Evolutionary conservation across 1,139 yeast species (phyloP).

Genomic region (Komagataea norvegica): DNA sequence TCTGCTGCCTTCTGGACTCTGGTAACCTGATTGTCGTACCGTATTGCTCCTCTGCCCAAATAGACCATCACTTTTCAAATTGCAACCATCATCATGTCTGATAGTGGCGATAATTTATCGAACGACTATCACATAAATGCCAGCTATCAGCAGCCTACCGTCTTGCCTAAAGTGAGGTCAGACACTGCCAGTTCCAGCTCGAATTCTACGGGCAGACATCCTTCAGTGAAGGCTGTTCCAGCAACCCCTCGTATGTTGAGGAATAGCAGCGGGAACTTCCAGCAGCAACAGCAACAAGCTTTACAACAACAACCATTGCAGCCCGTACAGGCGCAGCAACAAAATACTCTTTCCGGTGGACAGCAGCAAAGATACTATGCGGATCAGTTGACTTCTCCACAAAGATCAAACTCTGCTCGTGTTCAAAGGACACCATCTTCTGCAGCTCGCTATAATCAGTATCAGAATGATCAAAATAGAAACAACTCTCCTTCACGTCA

Average conservation of each 20-base stretch:
- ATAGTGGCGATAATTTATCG: slow-evolving; percentile 10
- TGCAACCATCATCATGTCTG: slow-evolving; percentile 9
- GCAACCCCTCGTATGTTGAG: slow-evolving; percentile 81
- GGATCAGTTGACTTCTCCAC: slow-evolving; percentile 9
- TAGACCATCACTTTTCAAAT: background rate
- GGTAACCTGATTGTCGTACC: no score
- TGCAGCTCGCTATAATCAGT: slow-evolving; percentile 8
- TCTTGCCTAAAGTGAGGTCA: slow-evolving; percentile 25
- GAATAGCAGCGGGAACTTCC: slow-evolving; percentile 39
- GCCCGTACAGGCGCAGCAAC: slow-evolving; percentile 14
- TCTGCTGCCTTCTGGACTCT: no score
- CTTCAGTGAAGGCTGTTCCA: slow-evolving; percentile 41
- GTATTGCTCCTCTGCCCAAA: background rate
- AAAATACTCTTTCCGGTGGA: background rate
- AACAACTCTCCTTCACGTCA: slow-evolving; percentile 12
- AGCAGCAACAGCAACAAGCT: slow-evolving; percentile 21
- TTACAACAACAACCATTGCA: slow-evolving; percentile 14
- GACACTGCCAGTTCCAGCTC: slow-evolving; percentile 11
- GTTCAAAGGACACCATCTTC: slow-evolving; percentile 15
- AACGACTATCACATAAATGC: slow-evolving; percentile 27
- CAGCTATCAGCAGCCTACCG: slow-evolving; percentile 20
- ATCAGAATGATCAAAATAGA: slow-evolving; percentile 2
- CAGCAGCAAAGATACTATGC: slow-evolving; percentile 3
- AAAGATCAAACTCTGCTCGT: slow-evolving; percentile 12
- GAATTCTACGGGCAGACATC: slow-evolving; percentile 12